These are phyloP conservation scores for Emmonsia crescens DNA, from an alignment of 2,329 filamentous ascomycete species.

Conservation along the genomic window DNA sequence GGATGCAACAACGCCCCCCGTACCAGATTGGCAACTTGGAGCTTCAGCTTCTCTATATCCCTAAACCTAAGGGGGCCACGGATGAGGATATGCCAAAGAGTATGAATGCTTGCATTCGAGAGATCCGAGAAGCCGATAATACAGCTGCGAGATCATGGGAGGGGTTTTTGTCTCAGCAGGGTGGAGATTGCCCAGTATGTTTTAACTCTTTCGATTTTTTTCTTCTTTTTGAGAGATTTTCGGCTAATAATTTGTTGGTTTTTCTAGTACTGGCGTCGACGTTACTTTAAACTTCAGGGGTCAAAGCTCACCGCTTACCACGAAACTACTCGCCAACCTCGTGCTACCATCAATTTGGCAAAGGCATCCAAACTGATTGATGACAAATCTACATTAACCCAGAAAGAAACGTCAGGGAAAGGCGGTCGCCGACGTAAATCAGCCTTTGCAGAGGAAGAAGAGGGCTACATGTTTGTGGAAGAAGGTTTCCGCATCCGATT, in stretches of 20 bases:
- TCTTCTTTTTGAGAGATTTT: background rate
- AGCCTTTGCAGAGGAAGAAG: conserved; percentile 94
- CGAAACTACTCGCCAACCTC: conserved; percentile 86
- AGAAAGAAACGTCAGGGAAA: conserved; percentile 69
- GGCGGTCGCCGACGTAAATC: conserved; percentile 76
- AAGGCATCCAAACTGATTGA: conserved; percentile 92
- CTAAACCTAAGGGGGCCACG: conserved; percentile 71
- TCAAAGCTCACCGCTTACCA: conserved; percentile 92
- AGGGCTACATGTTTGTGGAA: conserved; percentile 99
- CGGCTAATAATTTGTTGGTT: conserved; percentile 31
- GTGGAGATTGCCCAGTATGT: conserved; percentile 92
- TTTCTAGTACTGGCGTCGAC: conserved; percentile 82
- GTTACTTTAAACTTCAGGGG: conserved; percentile 89
- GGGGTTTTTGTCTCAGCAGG: conserved; percentile 87
- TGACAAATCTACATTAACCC: conserved; percentile 70
- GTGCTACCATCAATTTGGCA: conserved; percentile 89
- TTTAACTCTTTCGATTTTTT: conserved; percentile 12
- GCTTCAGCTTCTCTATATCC: conserved; percentile 87
- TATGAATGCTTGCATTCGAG: conserved; percentile 91
- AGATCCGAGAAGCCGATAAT: conserved; percentile 83
- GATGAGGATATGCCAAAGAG: conserved; percentile 99
- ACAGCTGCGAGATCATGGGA: conserved; percentile 69
- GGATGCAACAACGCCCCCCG: conserved; percentile 61
- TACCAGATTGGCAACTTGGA: conserved; percentile 94
- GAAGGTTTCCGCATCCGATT: conserved; percentile 98